Base-by-base conservation (phyloP, 2,329 filamentous ascomycete species). In the Dendryphion nanum region DNA sequence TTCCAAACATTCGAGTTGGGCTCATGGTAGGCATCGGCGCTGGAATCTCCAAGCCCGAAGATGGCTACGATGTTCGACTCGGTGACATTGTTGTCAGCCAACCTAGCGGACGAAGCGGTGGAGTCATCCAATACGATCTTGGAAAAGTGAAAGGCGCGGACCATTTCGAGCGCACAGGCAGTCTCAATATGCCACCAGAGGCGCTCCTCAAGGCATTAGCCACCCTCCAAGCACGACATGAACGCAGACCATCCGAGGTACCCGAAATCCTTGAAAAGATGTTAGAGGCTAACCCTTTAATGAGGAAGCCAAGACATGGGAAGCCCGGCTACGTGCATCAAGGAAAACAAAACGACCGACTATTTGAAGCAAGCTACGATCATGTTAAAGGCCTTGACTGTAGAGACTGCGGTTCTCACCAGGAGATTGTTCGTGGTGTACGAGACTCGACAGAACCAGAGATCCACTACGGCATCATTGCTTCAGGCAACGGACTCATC, bases 1-100 rank as follows among this genome's bases (percentile, higher is more conserved):
- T 36, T 36, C 33, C 33, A 5, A 36, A 36, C 18, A 29, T 36
- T 18, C 6, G 33, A n/a, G 29, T 36, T 14, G 23, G 15, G 6
- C 15, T 36, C 15, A 14, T 36, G 5, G 33, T 36, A 6, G 33
- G 33, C 4, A 36, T 36, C 16, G 33, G 33, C 17, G 33, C 21
- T 23, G 33, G 33, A 17, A 29, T 29, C 15, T 23, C 33, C 17
- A 18, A 29, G 16, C 6, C 20, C 6, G n/a, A n/a, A n/a, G n/a
- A n/a, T n/a, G 15, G 18, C 21, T 14, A 36, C 4, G 16, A 36
- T 14, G 16, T 36, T 18, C 20, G 20, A 12, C 33, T 36, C 14
- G 33, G 33, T 4, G 33, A 36, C 18, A 23, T 36, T 15, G 21
- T 36, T 13, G 33, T 36, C 7, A 18, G 33, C 17, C 18, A 16